Conservation (phyloP, 2,329 filamentous ascomycete genomes). For the Cercospora sp. region DNA sequence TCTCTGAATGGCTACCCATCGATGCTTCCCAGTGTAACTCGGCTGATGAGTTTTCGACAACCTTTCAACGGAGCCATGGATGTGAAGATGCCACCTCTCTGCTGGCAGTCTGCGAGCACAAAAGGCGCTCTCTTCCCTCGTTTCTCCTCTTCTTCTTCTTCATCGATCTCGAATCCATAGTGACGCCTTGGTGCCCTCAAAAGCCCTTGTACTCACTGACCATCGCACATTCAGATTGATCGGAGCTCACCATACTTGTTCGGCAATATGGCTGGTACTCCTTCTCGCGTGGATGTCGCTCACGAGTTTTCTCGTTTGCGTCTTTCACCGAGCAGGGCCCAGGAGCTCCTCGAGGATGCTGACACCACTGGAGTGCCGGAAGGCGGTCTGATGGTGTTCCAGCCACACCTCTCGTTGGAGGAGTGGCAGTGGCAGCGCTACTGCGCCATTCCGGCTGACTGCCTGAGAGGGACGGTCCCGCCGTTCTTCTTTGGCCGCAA, state of each 20-base stretch:
- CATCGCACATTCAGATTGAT: background rate
- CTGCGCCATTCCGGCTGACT: background rate
- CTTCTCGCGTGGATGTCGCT: background rate
- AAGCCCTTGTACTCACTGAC: constrained; percentile 1
- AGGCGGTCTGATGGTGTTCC: background rate
- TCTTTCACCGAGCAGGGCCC: background rate
- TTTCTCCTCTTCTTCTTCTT: background rate
- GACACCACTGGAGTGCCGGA: background rate
- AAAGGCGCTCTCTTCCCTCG: background rate
- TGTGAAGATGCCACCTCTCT: background rate
- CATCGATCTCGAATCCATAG: background rate
- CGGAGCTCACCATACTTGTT: background rate
- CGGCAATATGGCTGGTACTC: background rate
- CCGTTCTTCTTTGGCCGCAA: background rate
- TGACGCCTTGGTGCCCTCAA: background rate
- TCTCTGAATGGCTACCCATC: background rate
- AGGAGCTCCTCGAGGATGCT: background rate
- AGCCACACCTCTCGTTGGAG: background rate
- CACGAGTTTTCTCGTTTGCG: background rate
- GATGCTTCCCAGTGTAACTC: background rate
- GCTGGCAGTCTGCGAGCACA: background rate
- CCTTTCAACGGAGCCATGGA: background rate
- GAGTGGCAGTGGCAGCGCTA: background rate
- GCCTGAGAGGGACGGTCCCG: background rate
- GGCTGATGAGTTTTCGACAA: background rate